phyloP scores from a whole-genome alignment of 176 grass and related monocot genomes.

The Oryza nivara region DNA sequence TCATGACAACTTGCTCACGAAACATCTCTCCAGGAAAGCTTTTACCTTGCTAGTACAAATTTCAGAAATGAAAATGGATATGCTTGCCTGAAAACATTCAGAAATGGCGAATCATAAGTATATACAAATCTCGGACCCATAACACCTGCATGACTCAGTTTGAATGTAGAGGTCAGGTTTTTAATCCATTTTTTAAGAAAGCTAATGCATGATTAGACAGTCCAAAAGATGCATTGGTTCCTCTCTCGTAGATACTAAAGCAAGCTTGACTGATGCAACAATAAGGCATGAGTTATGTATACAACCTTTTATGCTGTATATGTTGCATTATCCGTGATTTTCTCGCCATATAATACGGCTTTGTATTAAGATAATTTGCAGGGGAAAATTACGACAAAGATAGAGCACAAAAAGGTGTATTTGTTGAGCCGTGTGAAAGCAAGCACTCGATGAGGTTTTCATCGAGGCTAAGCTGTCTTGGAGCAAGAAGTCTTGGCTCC shows the following conservation, averaged over 20 bases:
- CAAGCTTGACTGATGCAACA: neutral
- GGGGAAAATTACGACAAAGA: neutral
- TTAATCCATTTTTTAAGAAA: too few relatives aligned
- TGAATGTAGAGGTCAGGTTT: too few relatives aligned
- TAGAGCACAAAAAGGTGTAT: neutral
- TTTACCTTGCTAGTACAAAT: neutral
- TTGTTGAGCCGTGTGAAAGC: conserved; percentile 35
- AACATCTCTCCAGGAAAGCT: neutral
- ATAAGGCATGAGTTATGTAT: neutral
- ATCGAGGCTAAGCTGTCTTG: conserved; percentile 19
- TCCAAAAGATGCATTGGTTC: neutral
- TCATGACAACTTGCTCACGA: neutral
- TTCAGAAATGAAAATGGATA: conserved; percentile 1
- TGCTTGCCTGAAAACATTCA: neutral
- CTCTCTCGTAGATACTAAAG: neutral
- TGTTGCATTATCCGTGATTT: neutral
- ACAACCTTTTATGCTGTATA: neutral
- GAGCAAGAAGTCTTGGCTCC: conserved; percentile 10
- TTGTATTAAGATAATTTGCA: neutral
- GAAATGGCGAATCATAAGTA: too few relatives aligned
- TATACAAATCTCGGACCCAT: too few relatives aligned
- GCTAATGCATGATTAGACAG: neutral
- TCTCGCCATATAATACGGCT: neutral
- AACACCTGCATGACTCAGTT: too few relatives aligned
- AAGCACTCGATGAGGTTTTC: conserved; percentile 20